These are phyloP conservation scores for Dendrobium huoshanense DNA, from an alignment of 106 monocot species.

Conservation along the genomic window DNA sequence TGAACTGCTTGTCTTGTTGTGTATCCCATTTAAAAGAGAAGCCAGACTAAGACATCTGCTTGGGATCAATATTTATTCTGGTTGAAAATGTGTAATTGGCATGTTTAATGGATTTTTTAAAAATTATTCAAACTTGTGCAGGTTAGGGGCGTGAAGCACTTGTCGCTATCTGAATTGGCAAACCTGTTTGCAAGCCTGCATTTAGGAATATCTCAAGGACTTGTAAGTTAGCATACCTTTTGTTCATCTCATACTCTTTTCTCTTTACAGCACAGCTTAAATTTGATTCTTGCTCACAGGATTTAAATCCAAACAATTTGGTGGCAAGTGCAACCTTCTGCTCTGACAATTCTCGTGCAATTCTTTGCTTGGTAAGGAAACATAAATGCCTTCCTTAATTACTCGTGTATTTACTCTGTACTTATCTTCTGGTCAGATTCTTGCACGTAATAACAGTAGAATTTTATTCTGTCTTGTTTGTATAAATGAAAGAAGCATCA, in stretches of 20 bases:
- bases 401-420: neutral
- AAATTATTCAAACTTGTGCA: slow-evolving; percentile 27
- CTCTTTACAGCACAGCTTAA: slow-evolving; percentile 3
- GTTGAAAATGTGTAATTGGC: neutral
- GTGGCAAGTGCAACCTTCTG: slow-evolving; percentile 84
- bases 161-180: slow-evolving; percentile 83
- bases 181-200: slow-evolving; percentile 66
- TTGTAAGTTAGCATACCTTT: slow-evolving; percentile 40
- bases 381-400: neutral
- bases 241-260: slow-evolving; percentile 6
- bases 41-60: neutral
- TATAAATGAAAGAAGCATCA: neutral
- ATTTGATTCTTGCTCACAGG: slow-evolving; percentile 36
- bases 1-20: neutral
- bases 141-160: slow-evolving; percentile 90
- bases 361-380: slow-evolving; percentile 83
- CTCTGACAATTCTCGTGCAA: slow-evolving; percentile 64
- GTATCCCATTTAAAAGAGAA: neutral
- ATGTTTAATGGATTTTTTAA: neutral
- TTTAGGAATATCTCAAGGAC: slow-evolving; percentile 70
- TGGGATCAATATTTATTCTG: slow-evolving; percentile 1
- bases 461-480: neutral
- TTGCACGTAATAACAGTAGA: neutral
- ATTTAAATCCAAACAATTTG: slow-evolving; percentile 88
- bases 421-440: neutral